These are phyloP conservation scores for Alternaria ventricosa DNA, from an alignment of 2,329 filamentous ascomycete species.

Conservation along the genomic window DNA sequence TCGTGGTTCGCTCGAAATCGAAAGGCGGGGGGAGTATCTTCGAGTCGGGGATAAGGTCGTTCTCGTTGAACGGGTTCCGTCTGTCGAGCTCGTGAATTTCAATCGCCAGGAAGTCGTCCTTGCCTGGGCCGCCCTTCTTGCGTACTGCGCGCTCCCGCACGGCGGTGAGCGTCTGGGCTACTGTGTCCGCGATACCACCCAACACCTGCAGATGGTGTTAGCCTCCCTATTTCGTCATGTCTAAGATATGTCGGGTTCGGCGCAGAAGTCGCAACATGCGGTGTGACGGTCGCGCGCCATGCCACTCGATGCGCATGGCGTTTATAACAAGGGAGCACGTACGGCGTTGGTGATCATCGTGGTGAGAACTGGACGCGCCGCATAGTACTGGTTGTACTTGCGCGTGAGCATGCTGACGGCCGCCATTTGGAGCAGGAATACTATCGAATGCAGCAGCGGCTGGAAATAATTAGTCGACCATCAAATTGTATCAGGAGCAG, in stretches of 20 bases:
- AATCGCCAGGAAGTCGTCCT: slow-evolving; percentile 78
- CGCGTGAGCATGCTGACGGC: slow-evolving; percentile 81
- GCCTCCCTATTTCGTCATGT: background rate
- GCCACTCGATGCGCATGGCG: background rate
- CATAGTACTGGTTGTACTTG: slow-evolving; percentile 94
- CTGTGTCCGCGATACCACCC: slow-evolving; percentile 93
- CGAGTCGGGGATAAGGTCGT: slow-evolving; percentile 70
- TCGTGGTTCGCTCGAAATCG: slow-evolving; percentile 90
- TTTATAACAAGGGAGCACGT: slow-evolving; percentile 46
- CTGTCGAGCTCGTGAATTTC: slow-evolving; percentile 88
- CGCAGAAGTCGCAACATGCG: background rate
- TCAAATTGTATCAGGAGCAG: background rate
- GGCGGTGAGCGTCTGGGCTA: slow-evolving; percentile 89
- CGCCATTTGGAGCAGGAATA: slow-evolving; percentile 88
- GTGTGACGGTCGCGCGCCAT: background rate
- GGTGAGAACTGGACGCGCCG: slow-evolving; percentile 88
- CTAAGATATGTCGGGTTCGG: background rate
- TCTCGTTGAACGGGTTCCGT: slow-evolving; percentile 71
- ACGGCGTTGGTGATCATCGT: slow-evolving; percentile 99
- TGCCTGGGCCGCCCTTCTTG: slow-evolving; percentile 69
- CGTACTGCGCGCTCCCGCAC: slow-evolving; percentile 72
- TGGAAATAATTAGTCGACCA: slow-evolving; percentile 50
- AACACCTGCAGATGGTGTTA: slow-evolving; percentile 59
- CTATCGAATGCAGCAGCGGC: slow-evolving; percentile 85
- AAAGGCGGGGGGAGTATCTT: slow-evolving; percentile 77